These are phyloP conservation scores for Royoungia palumana DNA, from an alignment of 768 basidiomycete genomes.

Conservation along the genomic window DNA sequence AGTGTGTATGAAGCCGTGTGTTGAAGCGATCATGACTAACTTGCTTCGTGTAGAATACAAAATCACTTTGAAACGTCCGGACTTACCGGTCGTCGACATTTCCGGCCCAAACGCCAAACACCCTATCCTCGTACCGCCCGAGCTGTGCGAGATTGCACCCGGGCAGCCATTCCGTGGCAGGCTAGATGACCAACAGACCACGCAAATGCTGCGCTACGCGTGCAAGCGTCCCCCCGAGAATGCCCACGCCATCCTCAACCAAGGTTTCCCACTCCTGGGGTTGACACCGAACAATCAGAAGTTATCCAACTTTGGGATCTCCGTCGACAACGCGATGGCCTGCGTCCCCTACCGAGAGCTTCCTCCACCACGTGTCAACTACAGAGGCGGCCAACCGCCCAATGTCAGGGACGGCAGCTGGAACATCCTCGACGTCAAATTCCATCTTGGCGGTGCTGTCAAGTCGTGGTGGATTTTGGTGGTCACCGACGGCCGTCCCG, in stretches of 20 bases:
- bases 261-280: constrained; percentile 59
- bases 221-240: constrained; percentile 62
- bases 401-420: constrained; percentile 61
- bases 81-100: constrained; percentile 59
- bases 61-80: constrained; percentile 45
- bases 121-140: constrained; percentile 55
- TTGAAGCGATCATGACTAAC: constrained; percentile 1
- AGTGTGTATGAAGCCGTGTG: constrained; percentile 40
- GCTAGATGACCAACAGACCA: constrained; percentile 58
- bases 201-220: constrained; percentile 67
- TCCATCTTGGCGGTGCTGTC: constrained; percentile 53
- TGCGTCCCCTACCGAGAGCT: constrained; percentile 66
- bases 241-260: constrained; percentile 51
- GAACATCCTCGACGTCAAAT: constrained; percentile 74
- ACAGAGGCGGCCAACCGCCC: constrained; percentile 42
- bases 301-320: constrained; percentile 55
- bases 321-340: constrained; percentile 55
- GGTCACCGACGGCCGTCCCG: constrained; percentile 46
- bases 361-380: constrained; percentile 53
- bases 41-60: constrained; percentile 49
- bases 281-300: constrained; percentile 40
- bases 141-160: constrained; percentile 62
- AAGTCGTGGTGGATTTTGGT: constrained; percentile 65
- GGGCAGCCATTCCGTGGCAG: constrained; percentile 60
- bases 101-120: constrained; percentile 29